A percentile compares a stretch with the other conserved stretches of the same genome.
phyloP scores from a whole-genome alignment of 768 basidiomycete species.

The Pleurotus eryngii region DNA sequence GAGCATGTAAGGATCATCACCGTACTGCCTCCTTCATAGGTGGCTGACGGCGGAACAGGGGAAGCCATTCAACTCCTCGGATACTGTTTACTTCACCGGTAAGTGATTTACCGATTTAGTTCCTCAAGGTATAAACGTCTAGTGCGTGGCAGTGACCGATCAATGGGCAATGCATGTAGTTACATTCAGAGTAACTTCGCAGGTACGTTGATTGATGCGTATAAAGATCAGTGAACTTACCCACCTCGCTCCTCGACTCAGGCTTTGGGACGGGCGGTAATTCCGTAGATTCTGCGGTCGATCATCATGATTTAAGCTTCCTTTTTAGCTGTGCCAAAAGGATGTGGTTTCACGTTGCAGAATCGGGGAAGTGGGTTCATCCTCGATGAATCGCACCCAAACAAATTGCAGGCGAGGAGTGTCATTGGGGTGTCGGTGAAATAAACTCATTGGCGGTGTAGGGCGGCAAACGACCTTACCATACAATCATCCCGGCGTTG shows the following conservation, averaged over 20 bases:
- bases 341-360: conserved; percentile 95
- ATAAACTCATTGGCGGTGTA: conserved; percentile 17
- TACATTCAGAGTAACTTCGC: conserved; percentile 87
- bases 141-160: conserved; percentile 54
- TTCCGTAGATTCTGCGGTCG: background rate
- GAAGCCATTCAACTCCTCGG: conserved; percentile 78
- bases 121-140: background rate
- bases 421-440: background rate
- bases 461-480: conserved; percentile 83
- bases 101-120: conserved; percentile 7
- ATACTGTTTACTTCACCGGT: conserved; percentile 95
- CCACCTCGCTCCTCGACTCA: conserved; percentile 16
- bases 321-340: conserved; percentile 76
- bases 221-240: background rate
- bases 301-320: background rate
- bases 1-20: conserved; percentile 48
- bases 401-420: conserved; percentile 63
- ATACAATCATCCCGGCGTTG: conserved; percentile 93
- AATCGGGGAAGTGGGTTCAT: conserved; percentile 89
- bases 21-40: background rate
- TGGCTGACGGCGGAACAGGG: conserved; percentile 46
- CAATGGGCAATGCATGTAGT: conserved; percentile 88
- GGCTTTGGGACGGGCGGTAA: conserved; percentile 89
- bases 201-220: conserved; percentile 37
- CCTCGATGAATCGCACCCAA: conserved; percentile 79